Evolutionary conservation across 176 grass and related monocot species (phyloP).

Genomic region (Hyparrhenia diplandra): DNA sequence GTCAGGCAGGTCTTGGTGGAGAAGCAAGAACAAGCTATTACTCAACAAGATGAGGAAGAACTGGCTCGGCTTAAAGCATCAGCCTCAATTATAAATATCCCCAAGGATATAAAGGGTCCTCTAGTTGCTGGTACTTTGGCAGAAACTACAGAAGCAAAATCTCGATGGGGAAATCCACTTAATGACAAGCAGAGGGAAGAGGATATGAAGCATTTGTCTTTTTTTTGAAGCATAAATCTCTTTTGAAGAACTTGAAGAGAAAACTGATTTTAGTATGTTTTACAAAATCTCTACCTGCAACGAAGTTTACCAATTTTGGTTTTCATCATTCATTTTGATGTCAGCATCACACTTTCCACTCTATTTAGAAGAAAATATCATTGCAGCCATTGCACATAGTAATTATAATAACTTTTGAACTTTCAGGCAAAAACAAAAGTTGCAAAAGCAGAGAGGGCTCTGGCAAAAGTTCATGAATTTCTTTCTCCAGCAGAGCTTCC

Average conservation of each 20-base stretch:
- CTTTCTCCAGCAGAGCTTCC: conserved; percentile 70
- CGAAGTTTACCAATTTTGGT: neutral
- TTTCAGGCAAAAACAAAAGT: conserved; percentile 77
- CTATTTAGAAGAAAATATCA: neutral
- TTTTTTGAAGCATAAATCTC: conserved; percentile 71
- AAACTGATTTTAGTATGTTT: conserved; percentile 72
- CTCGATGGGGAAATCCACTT: conserved; percentile 58
- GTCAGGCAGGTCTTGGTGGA: conserved; percentile 61
- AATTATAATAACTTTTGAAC: neutral
- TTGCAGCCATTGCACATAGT: conserved; percentile 11
- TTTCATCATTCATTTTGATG: conserved; percentile 6
- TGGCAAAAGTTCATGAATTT: conserved; percentile 78
- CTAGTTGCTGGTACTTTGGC: conserved; percentile 82
- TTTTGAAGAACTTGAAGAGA: conserved; percentile 71
- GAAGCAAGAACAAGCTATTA: conserved; percentile 58
- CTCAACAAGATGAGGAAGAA: conserved; percentile 78
- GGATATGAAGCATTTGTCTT: conserved; percentile 54
- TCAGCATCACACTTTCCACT: neutral
- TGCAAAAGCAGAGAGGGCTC: conserved; percentile 79
- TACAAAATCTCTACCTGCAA: conserved; percentile 18
- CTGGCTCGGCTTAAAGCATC: conserved; percentile 63
- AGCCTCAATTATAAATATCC: conserved; percentile 35
- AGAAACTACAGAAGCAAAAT: conserved; percentile 77
- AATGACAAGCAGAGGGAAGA: conserved; percentile 55
- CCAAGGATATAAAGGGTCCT: conserved; percentile 37